Evolutionary conservation across 2,329 filamentous ascomycete genomes (phyloP), one percentile per base, ranked within the genome.

Genomic region (Beauveria asiatica): DNA sequence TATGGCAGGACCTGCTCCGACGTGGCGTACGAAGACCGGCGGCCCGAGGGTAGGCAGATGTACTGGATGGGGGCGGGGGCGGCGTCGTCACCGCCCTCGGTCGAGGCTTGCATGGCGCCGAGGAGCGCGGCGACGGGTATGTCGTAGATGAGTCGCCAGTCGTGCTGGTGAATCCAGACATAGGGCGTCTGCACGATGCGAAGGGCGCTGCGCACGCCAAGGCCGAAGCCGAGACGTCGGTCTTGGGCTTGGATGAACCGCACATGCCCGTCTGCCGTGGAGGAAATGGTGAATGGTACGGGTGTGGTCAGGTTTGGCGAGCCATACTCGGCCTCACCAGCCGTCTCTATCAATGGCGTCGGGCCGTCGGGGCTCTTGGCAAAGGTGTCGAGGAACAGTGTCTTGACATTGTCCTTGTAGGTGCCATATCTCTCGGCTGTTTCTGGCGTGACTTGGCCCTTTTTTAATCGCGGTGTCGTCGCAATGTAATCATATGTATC

Each of bases 81-180:
- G 6, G 41, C 9, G n/a, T 62, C 59, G 5, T 25, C 8, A 6
- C 62, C 59, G 1, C 70, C 65, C 0, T 62, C 59, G 37, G 74
- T 67, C 1, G 74, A 70, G 1, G 65, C 63, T 55, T 66, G 65
- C 80, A 83, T 83, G 44, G 79, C 70, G 2, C 75, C 68, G 2
- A 83, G 65, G 16, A 83, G 67, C 1, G 74, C 64, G 1, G 64
- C 61, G 2, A 82, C 61, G 0, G 80, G 80, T 3, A 83, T 72
- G 51, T 76, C 69, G 1, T 73, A 68, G 17, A 76, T 70, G 0
- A 83, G 68, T 6, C 74, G 71, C 81, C 81, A 83, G 68, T 83
- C 81, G 65, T 83, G 81, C 68, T 83, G 81, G 62, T 83, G 80
- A 0, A 83, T 69, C 80, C 81, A 83, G 17, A 82, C 79, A 50